phyloP scores from a whole-genome alignment of 78 protist species.

The Guillardia theta region DNA sequence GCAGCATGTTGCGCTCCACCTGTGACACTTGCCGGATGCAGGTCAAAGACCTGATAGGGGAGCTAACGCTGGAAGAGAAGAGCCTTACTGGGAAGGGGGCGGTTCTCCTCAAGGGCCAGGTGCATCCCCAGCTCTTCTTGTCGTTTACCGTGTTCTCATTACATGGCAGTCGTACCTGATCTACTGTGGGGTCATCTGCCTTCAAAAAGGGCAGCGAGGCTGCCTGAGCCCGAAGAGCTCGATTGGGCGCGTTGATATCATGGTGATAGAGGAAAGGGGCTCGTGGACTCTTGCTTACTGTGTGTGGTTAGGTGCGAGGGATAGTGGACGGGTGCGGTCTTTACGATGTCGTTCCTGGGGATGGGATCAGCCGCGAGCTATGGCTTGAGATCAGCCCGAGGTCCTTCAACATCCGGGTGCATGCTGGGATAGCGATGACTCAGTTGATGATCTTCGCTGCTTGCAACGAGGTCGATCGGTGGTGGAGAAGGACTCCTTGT shows the following conservation, averaged over 20 bases:
- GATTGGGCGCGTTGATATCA: slow-evolving; percentile 23
- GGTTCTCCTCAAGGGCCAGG: slow-evolving; percentile 5
- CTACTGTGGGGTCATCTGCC: neutral
- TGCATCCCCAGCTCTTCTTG: neutral
- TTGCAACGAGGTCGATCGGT: no score
- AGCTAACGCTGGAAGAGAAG: neutral
- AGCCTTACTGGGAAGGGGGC: neutral
- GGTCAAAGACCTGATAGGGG: neutral
- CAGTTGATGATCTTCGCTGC: slow-evolving; percentile 33
- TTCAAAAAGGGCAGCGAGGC: neutral
- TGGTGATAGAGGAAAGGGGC: neutral
- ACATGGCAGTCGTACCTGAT: neutral
- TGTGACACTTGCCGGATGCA: neutral
- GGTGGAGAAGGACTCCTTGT: no score
- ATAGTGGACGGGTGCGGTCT: neutral
- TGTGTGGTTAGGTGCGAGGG: neutral
- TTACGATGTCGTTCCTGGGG: neutral
- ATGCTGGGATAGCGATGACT: neutral
- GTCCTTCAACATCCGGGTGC: slow-evolving; percentile 5
- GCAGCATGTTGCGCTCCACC: neutral
- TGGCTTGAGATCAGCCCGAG: slow-evolving; percentile 39
- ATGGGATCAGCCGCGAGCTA: neutral
- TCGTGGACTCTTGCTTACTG: neutral
- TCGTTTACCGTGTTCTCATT: neutral
- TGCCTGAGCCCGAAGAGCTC: slow-evolving; percentile 42